Evolutionary conservation across 352 stramenopile genomes (phyloP), one percentile per base, ranked within the genome.

Genomic region (Globisporangium sylvaticum): DNA sequence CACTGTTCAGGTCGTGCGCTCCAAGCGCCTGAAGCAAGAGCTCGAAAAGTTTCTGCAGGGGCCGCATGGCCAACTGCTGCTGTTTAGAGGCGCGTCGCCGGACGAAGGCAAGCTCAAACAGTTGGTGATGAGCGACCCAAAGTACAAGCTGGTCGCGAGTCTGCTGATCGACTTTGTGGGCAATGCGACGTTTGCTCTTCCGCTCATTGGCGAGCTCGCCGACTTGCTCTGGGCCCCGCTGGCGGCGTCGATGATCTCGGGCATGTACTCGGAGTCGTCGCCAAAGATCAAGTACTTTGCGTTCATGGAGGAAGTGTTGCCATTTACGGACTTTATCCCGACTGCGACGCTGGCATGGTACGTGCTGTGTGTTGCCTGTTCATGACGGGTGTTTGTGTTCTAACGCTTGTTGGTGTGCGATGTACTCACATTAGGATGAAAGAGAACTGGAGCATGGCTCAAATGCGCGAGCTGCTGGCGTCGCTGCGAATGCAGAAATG

Each of bases 321-420:
- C 96, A 1, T 98, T 99, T 78, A 98, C 96, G 14, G 96, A 99
- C 73, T 83, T 97, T 42, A 90, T 99, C 50, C 96, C 96, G 12
- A 96, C 89, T n/a, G 96, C 95, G 10, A 98, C 91, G 1, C 65
- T 98, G 39, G 93, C 91, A 12, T 99, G 95, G 93, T 91, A 62
- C 6, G 54, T 44, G 31, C 48, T 24, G 25, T 29, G 9, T 53
- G 8, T 42, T 18, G 12, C 2, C 34, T 42, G 34, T 42, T 2
- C 34, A 42, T 15, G 34, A 42, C n/a, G 34, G 34, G 12, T 24
- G 42, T 2, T 22, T 12, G 4, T 24, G 2, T 50, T 24, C 42
- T 50, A 22, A 50, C 18, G 42, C 42, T 50, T 48, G 15, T n/a
- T 50, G 18, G 7, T 9, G 22, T 22, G 8, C 15, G 5, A n/a